phyloP scores from a whole-genome alignment of 2,329 filamentous ascomycete species.

The Paecilomyces dactylethromorphus region DNA sequence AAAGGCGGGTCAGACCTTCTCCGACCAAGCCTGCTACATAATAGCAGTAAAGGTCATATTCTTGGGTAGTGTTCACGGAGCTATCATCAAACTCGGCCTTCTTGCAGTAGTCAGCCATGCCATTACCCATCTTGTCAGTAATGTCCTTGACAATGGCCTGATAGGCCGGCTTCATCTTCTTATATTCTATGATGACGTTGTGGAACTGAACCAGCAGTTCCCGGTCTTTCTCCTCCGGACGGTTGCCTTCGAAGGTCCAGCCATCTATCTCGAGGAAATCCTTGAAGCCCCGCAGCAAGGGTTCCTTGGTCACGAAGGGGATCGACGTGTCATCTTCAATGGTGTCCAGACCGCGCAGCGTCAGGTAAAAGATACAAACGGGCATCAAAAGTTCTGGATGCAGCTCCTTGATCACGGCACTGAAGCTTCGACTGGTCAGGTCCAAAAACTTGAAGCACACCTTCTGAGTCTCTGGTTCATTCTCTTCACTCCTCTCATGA shows the following conservation, averaged over 20 bases:
- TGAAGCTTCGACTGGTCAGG: constrained; percentile 86
- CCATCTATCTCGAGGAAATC: constrained; percentile 71
- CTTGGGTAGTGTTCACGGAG: constrained; percentile 73
- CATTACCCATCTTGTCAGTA: constrained; percentile 89
- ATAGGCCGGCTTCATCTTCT: constrained; percentile 80
- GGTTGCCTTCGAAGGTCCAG: constrained; percentile 84
- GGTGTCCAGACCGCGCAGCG: constrained; percentile 89
- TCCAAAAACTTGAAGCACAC: constrained; percentile 83
- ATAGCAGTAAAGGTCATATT: constrained; percentile 96
- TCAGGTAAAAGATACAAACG: constrained; percentile 85
- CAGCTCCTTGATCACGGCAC: constrained; percentile 88
- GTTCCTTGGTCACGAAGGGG: constrained; percentile 72
- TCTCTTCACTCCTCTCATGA: constrained; percentile 69
- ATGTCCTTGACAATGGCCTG: constrained; percentile 86
- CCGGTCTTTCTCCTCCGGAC: constrained; percentile 87
- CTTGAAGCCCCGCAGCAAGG: constrained; percentile 76
- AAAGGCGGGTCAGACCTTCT: constrained; percentile 83
- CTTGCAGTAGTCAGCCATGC: constrained; percentile 92
- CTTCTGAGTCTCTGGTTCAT: constrained; percentile 67
- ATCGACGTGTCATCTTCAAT: constrained; percentile 99
- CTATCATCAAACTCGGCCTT: constrained; percentile 75
- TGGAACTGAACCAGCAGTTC: constrained; percentile 91
- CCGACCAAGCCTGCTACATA: constrained; percentile 98
- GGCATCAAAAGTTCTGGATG: constrained; percentile 90
- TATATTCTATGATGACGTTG: constrained; percentile 76